These are phyloP conservation scores for Suhomyces sp. DNA, from an alignment of 805 yeast genomes.

Conservation along the genomic window DNA sequence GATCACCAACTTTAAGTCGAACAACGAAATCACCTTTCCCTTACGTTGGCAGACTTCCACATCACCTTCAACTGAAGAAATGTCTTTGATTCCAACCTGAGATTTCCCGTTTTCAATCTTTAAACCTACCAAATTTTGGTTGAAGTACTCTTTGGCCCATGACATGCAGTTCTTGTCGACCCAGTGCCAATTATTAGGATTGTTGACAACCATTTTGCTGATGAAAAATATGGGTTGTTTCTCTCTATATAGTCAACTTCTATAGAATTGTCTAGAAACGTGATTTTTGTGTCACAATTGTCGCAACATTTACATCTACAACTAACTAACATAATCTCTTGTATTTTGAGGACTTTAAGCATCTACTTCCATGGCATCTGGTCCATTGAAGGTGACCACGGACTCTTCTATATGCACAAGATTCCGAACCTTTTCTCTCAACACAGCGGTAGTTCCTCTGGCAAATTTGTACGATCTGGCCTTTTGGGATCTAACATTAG, in stretches of 20 bases:
- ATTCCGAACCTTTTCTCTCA: constrained; percentile 63
- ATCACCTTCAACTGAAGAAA: constrained; percentile 82
- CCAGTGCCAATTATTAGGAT: constrained; percentile 99
- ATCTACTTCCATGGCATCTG: constrained; percentile 10
- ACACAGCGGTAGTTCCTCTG: constrained; percentile 90
- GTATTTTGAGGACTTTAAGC: neutral
- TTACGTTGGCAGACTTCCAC: constrained; percentile 96
- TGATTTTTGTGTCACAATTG: neutral
- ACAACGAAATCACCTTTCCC: constrained; percentile 90
- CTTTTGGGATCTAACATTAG: constrained; percentile 83
- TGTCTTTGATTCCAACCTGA: constrained; percentile 30
- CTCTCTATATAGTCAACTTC: neutral
- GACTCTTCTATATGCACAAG: constrained; percentile 67
- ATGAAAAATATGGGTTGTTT: neutral
- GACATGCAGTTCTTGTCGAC: constrained; percentile 94
- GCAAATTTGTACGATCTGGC: constrained; percentile 79
- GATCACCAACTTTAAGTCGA: constrained; percentile 71
- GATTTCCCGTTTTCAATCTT: constrained; percentile 32
- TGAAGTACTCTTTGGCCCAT: constrained; percentile 83
- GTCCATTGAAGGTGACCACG: constrained; percentile 3
- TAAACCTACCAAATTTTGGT: constrained; percentile 54
- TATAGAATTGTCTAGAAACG: constrained; percentile 12
- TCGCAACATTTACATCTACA: neutral
- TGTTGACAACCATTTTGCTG: constrained; percentile 77
- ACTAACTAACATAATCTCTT: neutral